phyloP scores from a whole-genome alignment of 768 basidiomycete species.

The Collybia sp. region DNA sequence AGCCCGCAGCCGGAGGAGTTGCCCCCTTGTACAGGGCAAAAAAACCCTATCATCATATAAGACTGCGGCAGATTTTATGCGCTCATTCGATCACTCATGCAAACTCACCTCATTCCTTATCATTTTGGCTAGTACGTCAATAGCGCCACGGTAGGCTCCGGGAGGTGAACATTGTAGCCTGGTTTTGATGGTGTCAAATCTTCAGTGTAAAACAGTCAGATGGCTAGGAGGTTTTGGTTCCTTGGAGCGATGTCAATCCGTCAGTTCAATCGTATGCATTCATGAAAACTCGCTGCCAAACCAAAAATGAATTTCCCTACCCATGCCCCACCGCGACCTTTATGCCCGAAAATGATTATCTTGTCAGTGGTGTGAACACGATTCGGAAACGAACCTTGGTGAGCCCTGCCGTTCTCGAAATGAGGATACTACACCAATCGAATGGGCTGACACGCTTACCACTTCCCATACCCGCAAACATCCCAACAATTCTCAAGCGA shows the following conservation, averaged over 20 bases:
- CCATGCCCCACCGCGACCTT: conserved; percentile 72
- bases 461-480: conserved; percentile 56
- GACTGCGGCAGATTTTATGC: neutral
- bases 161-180: conserved; percentile 65
- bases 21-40: conserved; percentile 72
- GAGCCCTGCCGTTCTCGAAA: conserved; percentile 23
- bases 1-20: conserved; percentile 67
- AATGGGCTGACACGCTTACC: conserved; percentile 29
- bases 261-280: neutral
- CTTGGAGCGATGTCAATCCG: neutral
- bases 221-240: conserved; percentile 5
- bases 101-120: conserved; percentile 54
- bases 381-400: conserved; percentile 37
- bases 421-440: neutral
- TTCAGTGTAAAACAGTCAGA: conserved; percentile 17
- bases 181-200: conserved; percentile 73
- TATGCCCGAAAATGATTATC: neutral
- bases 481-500: conserved; percentile 48
- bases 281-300: neutral
- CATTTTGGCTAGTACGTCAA: conserved; percentile 54
- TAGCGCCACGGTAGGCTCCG: conserved; percentile 56
- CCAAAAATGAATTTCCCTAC: conserved; percentile 26
- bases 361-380: neutral
- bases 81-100: neutral
- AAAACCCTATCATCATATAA: conserved; percentile 36